Conservation (phyloP, 371 early-diverging fungal genomes). For the Phascolomyces articulosus region DNA sequence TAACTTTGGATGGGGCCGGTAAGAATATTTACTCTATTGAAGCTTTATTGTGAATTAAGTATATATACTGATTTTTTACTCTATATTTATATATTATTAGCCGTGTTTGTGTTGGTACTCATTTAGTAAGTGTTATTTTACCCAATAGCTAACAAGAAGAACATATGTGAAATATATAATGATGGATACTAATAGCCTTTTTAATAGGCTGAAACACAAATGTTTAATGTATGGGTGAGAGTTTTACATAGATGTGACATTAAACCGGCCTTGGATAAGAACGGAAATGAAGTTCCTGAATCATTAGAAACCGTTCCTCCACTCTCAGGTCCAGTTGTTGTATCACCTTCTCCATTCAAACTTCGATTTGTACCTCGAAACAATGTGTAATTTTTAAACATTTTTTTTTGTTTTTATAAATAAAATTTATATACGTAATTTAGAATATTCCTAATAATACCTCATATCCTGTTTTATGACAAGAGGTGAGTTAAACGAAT, state of each 20-base stretch:
- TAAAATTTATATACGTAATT: too few species aligned
- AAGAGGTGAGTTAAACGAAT: too few species aligned
- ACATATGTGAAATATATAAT: background rate
- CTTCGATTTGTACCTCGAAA: background rate
- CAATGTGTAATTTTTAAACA: too few species aligned
- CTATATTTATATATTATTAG: background rate
- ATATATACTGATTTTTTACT: background rate
- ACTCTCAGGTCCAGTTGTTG: background rate
- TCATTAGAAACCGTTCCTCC: background rate
- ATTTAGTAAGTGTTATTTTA: constrained; percentile 8
- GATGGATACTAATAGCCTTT: too few species aligned
- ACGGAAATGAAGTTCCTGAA: background rate
- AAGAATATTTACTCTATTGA: background rate
- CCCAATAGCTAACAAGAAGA: too few species aligned
- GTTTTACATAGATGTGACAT: constrained; percentile 14
- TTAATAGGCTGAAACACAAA: constrained; percentile 6
- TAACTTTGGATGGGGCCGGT: constrained; percentile 27
- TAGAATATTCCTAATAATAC: too few species aligned
- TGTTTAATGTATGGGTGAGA: constrained; percentile 6
- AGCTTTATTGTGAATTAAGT: too few species aligned
- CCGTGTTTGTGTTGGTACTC: constrained; percentile 10
- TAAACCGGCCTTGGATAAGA: constrained; percentile 8
- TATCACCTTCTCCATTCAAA: background rate
- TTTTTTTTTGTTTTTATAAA: too few species aligned
- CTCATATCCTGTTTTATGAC: too few species aligned